phyloP scores from a whole-genome alignment of 2,329 filamentous ascomycete species.

The Aspergillus sojae region DNA sequence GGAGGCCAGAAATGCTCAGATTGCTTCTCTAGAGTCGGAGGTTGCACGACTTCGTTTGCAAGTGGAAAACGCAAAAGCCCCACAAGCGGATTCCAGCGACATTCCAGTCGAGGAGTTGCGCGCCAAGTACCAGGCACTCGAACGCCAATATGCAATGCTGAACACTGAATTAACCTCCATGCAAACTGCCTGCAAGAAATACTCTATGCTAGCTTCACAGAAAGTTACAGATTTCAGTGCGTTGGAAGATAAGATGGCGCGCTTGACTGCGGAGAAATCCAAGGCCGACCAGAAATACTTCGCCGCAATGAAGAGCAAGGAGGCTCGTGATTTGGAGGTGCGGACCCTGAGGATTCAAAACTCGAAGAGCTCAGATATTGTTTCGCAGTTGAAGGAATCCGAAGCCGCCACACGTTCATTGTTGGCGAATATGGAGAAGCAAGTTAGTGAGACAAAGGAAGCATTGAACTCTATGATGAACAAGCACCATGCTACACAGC shows the following conservation, averaged over 20 bases:
- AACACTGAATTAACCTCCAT: conserved; percentile 86
- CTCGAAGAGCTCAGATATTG: conserved; percentile 88
- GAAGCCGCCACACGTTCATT: conserved; percentile 76
- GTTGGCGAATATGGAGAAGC: conserved; percentile 85
- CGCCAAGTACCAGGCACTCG: conserved; percentile 71
- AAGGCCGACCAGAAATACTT: conserved; percentile 99
- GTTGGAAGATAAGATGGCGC: conserved; percentile 75
- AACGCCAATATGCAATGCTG: conserved; percentile 79
- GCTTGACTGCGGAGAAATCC: conserved; percentile 82
- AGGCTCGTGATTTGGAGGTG: conserved; percentile 79
- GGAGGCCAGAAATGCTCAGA: conserved; percentile 76
- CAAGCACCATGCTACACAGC: conserved; percentile 76
- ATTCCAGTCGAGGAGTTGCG: conserved; percentile 72
- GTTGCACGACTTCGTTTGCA: conserved; percentile 68
- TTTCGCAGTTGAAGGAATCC: conserved; percentile 87
- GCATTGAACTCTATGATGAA: conserved; percentile 69
- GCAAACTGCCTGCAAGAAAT: conserved; percentile 88
- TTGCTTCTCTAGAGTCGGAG: conserved; percentile 80
- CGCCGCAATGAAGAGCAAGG: conserved; percentile 89
- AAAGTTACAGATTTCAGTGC: conserved; percentile 77
- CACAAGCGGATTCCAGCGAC: conserved; percentile 55
- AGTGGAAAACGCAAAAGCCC: conserved; percentile 50
- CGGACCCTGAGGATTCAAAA: conserved; percentile 79
- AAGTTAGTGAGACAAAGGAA: conserved; percentile 79
- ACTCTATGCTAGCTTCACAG: conserved; percentile 79